A percentile compares a stretch with the other conserved stretches of the same genome.
Conservation (phyloP, 1,284 basidiomycete genomes). For the Leucoagaricus sp. region DNA sequence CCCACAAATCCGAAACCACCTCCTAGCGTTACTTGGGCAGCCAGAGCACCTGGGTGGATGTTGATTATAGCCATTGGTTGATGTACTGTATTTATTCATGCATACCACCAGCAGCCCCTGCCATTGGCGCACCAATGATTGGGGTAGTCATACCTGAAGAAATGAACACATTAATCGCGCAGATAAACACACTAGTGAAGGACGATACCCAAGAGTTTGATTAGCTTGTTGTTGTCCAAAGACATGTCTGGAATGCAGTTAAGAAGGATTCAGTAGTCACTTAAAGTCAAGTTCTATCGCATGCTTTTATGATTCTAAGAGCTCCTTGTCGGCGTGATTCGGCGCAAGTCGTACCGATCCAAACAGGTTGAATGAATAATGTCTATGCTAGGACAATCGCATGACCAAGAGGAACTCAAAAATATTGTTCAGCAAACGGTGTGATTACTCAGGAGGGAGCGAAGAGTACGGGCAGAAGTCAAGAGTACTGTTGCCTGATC, state of each 20-base stretch:
- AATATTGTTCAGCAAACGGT: not conserved
- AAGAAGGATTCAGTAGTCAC: not conserved
- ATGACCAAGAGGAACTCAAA: not conserved
- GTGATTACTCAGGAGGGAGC: not conserved
- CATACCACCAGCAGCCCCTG: conserved; percentile 56
- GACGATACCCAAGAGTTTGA: conserved; percentile 18
- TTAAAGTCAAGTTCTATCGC: not conserved
- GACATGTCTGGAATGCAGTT: conserved; percentile 4
- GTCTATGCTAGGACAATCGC: not conserved
- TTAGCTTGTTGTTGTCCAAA: conserved; percentile 17
- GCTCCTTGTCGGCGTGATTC: not conserved
- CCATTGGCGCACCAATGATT: conserved; percentile 68
- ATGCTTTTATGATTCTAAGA: not conserved
- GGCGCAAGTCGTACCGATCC: not conserved
- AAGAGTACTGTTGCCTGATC: not conserved
- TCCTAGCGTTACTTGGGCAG: conserved; percentile 58
- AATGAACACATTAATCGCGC: too few species aligned
- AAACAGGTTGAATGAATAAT: not conserved
- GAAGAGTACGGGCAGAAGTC: not conserved
- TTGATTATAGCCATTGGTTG: not conserved
- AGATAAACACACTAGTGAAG: not conserved
- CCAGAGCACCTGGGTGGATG: conserved; percentile 45
- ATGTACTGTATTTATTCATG: not conserved
- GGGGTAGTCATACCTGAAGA: conserved; percentile 60
- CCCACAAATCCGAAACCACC: conserved; percentile 75